Evolutionary conservation across 495 filamentous ascomycete genomes (phyloP).

Genomic region (Penicillium goetzii): DNA sequence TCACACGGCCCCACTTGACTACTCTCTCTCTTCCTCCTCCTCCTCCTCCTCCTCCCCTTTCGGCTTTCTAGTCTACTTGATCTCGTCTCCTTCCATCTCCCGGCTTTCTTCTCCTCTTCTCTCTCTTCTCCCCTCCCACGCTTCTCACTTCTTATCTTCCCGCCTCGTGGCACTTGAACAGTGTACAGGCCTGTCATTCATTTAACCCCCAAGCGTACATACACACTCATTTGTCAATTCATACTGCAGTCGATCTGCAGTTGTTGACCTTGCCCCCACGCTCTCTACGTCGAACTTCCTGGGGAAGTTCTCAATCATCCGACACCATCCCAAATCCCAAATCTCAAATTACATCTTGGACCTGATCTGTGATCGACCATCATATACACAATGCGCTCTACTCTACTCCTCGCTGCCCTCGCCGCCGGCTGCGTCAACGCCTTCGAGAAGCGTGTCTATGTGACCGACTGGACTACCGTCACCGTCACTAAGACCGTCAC

Average conservation of each 20-base stretch:
- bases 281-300: constrained; percentile 38
- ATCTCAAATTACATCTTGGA: constrained; percentile 7
- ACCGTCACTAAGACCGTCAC: constrained; percentile 68
- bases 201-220: constrained; percentile 36
- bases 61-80: constrained; percentile 38
- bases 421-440: constrained; percentile 65
- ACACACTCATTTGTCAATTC: constrained; percentile 27
- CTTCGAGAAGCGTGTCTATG: constrained; percentile 55
- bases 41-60: constrained; percentile 22
- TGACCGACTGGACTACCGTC: constrained; percentile 59
- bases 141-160: constrained; percentile 17
- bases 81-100: constrained; percentile 15
- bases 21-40: constrained; percentile 16
- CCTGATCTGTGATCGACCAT: constrained; percentile 34
- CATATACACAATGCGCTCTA: constrained; percentile 67
- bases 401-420: constrained; percentile 62
- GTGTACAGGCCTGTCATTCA: constrained; percentile 48
- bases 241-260: constrained; percentile 48
- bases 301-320: constrained; percentile 38
- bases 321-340: constrained; percentile 4
- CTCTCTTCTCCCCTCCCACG: constrained; percentile 26
- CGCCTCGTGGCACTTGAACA: constrained; percentile 33
- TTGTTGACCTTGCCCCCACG: constrained; percentile 21
- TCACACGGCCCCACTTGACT: constrained; percentile 28
- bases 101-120: constrained; percentile 27